Percentiles rank a stretch among this genome's conserved stretches.
Evolutionary conservation across 176 grass and related monocot genomes (phyloP).

Genomic region (Oryza australiensis): DNA sequence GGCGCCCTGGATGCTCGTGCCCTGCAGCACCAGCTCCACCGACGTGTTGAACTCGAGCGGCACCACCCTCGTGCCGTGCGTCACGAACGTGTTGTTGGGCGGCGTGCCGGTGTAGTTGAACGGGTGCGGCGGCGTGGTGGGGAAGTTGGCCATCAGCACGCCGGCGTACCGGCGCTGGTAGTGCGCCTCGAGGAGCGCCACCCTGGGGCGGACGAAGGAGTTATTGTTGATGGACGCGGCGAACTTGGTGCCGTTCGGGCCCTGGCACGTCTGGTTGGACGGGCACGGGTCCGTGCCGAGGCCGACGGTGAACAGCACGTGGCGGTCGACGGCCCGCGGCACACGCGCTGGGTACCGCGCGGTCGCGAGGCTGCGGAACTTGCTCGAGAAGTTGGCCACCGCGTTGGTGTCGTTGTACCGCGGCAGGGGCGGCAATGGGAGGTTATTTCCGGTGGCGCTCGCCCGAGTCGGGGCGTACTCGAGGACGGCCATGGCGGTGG

Average conservation of each 20-base stretch:
- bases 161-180: constrained; percentile 51
- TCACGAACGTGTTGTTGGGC: constrained; percentile 58
- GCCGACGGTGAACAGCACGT: constrained; percentile 67
- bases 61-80: constrained; percentile 44
- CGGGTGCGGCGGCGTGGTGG: constrained; percentile 42
- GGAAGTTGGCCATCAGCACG: constrained; percentile 61
- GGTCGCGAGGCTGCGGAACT: constrained; percentile 51
- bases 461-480: constrained; percentile 38
- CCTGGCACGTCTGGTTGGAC: constrained; percentile 70
- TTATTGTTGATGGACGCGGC: constrained; percentile 73
- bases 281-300: constrained; percentile 68
- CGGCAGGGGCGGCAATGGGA: constrained; percentile 41
- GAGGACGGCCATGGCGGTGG: constrained; percentile 53
- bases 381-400: constrained; percentile 42
- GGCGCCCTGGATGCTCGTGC: constrained; percentile 56
- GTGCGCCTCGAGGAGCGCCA: constrained; percentile 60
- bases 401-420: constrained; percentile 61
- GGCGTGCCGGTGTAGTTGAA: constrained; percentile 76
- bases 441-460: background rate
- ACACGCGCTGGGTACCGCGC: constrained; percentile 42
- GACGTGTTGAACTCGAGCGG: constrained; percentile 56
- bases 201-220: constrained; percentile 51
- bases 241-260: constrained; percentile 72
- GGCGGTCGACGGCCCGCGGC: constrained; percentile 48
- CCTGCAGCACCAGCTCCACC: constrained; percentile 75